Evolutionary conservation across 1,139 yeast species (phyloP).

Genomic region (Pneumocystis canis): DNA sequence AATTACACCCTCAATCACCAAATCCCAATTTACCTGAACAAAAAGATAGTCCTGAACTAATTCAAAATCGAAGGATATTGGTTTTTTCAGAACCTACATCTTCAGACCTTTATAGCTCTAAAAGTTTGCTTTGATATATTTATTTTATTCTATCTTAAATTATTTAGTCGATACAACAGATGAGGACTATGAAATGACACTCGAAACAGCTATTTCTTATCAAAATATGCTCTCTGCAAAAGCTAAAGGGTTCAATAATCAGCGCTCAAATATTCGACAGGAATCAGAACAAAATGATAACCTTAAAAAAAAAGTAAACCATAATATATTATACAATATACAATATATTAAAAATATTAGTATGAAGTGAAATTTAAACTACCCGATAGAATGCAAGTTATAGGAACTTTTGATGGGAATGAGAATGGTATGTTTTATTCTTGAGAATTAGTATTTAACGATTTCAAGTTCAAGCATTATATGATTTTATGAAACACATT

Average conservation of each 20-base stretch:
- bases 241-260: neutral
- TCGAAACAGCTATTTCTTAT: constrained; percentile 8
- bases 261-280: neutral
- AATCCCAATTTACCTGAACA: neutral
- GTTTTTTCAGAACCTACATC: neutral
- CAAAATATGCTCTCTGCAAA: constrained; percentile 9
- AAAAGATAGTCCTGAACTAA: neutral
- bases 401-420: constrained; percentile 3
- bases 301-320: neutral
- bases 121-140: neutral
- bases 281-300: neutral
- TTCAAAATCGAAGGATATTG: neutral
- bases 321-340: neutral
- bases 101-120: neutral
- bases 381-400: constrained; percentile 5
- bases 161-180: constrained; percentile 6
- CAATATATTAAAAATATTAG: neutral
- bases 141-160: neutral
- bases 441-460: neutral
- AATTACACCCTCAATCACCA: neutral
- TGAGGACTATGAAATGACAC: constrained; percentile 8
- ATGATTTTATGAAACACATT: neutral
- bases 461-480: neutral
- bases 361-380: constrained; percentile 4
- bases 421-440: neutral